These are phyloP conservation scores for Pleoardoris graminearum DNA, from an alignment of 2,329 filamentous ascomycete species.

Conservation along the genomic window DNA sequence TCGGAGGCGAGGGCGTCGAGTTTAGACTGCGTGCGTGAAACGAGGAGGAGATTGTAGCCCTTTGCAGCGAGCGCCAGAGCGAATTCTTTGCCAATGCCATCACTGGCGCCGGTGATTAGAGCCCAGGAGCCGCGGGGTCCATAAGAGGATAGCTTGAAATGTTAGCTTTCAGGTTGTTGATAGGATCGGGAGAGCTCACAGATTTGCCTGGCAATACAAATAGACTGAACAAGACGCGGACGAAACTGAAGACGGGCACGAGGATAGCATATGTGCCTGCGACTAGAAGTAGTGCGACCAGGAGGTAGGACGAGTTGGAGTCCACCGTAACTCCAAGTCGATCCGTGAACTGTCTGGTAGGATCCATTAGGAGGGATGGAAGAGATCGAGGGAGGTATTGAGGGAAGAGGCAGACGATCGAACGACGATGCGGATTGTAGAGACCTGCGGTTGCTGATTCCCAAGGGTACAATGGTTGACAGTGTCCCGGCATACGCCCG, in stretches of 20 bases:
- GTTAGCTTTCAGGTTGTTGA: slow-evolving; percentile 2
- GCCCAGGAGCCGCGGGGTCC: slow-evolving; percentile 93
- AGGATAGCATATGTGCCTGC: slow-evolving; percentile 36
- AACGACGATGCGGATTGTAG: neutral
- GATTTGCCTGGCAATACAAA: slow-evolving; percentile 55
- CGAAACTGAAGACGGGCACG: slow-evolving; percentile 50
- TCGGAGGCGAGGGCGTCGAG: slow-evolving; percentile 76
- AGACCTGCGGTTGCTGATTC: neutral
- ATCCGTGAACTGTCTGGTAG: slow-evolving; percentile 25
- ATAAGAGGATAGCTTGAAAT: slow-evolving; percentile 74
- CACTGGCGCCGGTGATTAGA: slow-evolving; percentile 90
- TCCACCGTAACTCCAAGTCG: slow-evolving; percentile 40
- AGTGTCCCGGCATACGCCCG: neutral
- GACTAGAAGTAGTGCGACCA: slow-evolving; percentile 34
- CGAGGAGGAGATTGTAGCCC: slow-evolving; percentile 92
- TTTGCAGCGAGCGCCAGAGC: slow-evolving; percentile 85
- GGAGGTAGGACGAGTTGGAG: slow-evolving; percentile 30
- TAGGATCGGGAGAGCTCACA: slow-evolving; percentile 39
- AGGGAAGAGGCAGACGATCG: neutral
- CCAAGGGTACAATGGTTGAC: neutral
- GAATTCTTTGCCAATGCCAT: slow-evolving; percentile 96
- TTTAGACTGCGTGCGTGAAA: slow-evolving; percentile 94
- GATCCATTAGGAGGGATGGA: slow-evolving; percentile 15
- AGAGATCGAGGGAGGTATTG: neutral
- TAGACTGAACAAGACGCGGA: slow-evolving; percentile 52